These are phyloP conservation scores for Tripterygium wilfordii DNA, from an alignment of 177 flowering plant genomes.

Conservation along the genomic window DNA sequence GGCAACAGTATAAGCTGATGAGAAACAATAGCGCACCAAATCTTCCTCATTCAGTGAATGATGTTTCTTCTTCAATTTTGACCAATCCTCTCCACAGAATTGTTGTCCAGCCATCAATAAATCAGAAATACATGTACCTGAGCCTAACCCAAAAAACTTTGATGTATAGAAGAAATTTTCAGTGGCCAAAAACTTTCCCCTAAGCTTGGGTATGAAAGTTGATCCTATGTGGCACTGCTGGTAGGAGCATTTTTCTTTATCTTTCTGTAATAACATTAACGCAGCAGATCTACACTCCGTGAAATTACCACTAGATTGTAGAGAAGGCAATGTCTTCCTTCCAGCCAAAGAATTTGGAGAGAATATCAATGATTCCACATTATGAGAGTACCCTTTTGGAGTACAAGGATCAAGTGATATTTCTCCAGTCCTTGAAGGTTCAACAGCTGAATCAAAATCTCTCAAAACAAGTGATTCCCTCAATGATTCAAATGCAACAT, in stretches of 20 bases:
- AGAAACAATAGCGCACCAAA: slow-evolving; percentile 75
- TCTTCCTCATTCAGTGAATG: slow-evolving; percentile 53
- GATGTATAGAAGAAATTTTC: slow-evolving; percentile 90
- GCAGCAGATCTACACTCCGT: slow-evolving; percentile 92
- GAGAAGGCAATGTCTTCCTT: slow-evolving; percentile 22
- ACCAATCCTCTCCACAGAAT: slow-evolving; percentile 84
- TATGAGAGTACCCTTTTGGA: slow-evolving; percentile 65
- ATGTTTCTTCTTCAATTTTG: slow-evolving; percentile 43
- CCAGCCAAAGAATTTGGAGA: slow-evolving; percentile 34
- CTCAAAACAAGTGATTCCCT: slow-evolving; percentile 42
- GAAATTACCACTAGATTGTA: slow-evolving; percentile 76
- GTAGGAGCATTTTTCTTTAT: slow-evolving; percentile 68
- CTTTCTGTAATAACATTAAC: slow-evolving; percentile 50
- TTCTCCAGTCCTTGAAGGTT: slow-evolving; percentile 29
- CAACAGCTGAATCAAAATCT: slow-evolving; percentile 42
- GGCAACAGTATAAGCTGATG: slow-evolving; percentile 95
- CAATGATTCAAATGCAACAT: slow-evolving; percentile 75
- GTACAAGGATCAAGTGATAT: slow-evolving; percentile 72
- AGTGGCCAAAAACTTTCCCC: slow-evolving; percentile 82
- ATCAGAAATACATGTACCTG: slow-evolving; percentile 53
- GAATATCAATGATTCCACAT: slow-evolving; percentile 21
- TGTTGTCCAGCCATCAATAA: slow-evolving; percentile 66
- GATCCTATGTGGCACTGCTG: slow-evolving; percentile 63
- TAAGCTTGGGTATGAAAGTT: slow-evolving; percentile 66
- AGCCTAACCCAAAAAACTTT: slow-evolving; percentile 68